Evolutionary conservation across 2,329 filamentous ascomycete genomes (phyloP).

Genomic region (Penicillium thymicola): DNA sequence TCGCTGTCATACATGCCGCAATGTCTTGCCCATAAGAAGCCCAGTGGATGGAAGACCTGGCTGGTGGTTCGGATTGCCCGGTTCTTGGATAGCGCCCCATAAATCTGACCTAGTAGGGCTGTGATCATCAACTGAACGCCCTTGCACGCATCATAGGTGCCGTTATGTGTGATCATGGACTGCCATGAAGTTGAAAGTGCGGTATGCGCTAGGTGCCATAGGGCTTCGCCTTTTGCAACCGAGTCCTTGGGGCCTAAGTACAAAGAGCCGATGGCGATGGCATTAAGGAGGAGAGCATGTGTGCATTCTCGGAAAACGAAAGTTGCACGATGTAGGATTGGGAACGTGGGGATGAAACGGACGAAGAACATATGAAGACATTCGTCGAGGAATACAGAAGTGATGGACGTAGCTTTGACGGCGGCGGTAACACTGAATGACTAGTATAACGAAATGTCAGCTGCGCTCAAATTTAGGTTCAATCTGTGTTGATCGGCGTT

Average conservation of each 20-base stretch:
- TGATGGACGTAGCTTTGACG: slow-evolving; percentile 44
- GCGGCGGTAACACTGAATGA: slow-evolving; percentile 46
- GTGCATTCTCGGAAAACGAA: slow-evolving; percentile 47
- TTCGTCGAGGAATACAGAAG: slow-evolving; percentile 47
- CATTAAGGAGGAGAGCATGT: slow-evolving; percentile 44
- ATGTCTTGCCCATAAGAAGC: slow-evolving; percentile 47
- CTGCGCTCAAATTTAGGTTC: background rate
- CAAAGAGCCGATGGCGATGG: slow-evolving; percentile 47
- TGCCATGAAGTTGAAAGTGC: slow-evolving; percentile 49
- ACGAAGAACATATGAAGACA: slow-evolving; percentile 49
- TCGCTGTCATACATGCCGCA: slow-evolving; percentile 44
- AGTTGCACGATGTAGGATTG: slow-evolving; percentile 45
- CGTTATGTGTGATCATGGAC: slow-evolving; percentile 43
- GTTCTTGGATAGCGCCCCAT: slow-evolving; percentile 45
- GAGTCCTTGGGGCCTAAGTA: slow-evolving; percentile 46
- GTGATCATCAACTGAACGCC: slow-evolving; percentile 46
- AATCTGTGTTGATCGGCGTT: too few relatives aligned
- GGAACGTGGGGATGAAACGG: slow-evolving; percentile 47
- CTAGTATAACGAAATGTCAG: slow-evolving; percentile 18
- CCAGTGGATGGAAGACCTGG: slow-evolving; percentile 45
- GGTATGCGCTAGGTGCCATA: slow-evolving; percentile 47
- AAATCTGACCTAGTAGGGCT: slow-evolving; percentile 44
- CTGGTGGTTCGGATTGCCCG: slow-evolving; percentile 43
- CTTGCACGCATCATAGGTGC: slow-evolving; percentile 43
- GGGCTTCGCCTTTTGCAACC: slow-evolving; percentile 43